Evolutionary conservation across 148 eudicot species (phyloP), one percentile per base, ranked within the genome.

Genomic region (Polygonum aviculare): DNA sequence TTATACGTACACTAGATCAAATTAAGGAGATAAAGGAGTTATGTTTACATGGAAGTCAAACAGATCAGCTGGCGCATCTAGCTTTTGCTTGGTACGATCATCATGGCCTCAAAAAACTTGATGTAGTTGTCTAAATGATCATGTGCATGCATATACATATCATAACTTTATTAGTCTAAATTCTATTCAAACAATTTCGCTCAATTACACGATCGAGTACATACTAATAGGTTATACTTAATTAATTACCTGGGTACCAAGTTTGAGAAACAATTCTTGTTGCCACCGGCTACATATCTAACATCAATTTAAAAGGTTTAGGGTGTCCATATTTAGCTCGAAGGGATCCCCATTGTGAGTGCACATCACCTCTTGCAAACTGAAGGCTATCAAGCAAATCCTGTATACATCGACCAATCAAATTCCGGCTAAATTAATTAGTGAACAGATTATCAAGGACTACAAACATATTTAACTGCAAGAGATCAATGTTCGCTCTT

Each of bases 291-390:
- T 75, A 93, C 84, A 69, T 89, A 86, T 72, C 80, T 88, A 78
- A 93, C 82, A 75, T 79, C 87, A 70, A n/a, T n/a, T n/a, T n/a
- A n/a, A 91, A 93, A 57, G 98, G 98, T 60, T 77, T 78, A 9
- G 85, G 81, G 75, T 90, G 98, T 62, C 98, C 98, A 83, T 87
- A 72, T 54, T 78, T 76, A 38, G 97, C 93, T 41, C 94, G 89
- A 38, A 87, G 77, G 33, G 94, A 84, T 41, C 98, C 98, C 98
- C 94, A 91, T 77, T 81, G 79, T 0, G 98, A 84, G 78, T 77
- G 44, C 5, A 84, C 50, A 79, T 83, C 86, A 72, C 96, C 96
- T 77, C 86, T 87, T 11, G 96, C 94, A 85, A 93, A 93, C 87
- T 93, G 94, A 33, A 93, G 79, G 33, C 92, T 88, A 74, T 90